Evolutionary conservation across 768 basidiomycete species (phyloP), one percentile per base, ranked within the genome.

Genomic region (Strobilomyces confusus): DNA sequence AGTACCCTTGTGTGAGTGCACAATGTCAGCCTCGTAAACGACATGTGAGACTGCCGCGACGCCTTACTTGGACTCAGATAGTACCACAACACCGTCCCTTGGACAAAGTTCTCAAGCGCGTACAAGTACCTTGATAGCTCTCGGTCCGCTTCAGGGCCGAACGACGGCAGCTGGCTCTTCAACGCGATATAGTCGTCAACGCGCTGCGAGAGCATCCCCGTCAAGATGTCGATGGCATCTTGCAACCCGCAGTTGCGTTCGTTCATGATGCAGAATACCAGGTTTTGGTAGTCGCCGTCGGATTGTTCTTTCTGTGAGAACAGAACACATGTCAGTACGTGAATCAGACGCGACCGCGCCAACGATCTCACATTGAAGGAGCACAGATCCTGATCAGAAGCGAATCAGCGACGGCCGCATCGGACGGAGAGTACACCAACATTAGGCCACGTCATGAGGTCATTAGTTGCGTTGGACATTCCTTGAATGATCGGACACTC

Each of bases 371-470:
- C 58, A 45, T 69, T 66, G 50, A 69, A 67, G 19, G 63, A 64
- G 29, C 63, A 63, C 36, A 61, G 65, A 55, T 66, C 64, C 67
- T 69, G 25, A 58, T 43, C 26, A 44, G 45, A 48, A 40, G 29
- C 44, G 32, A 29, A 41, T 69, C 53, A 70, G 58, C 20, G 1
- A 38, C 26, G 0, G 26, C 46, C 33, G 14, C 54, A 37, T 51
- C 32, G 7, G n/a, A 48, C 42, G 38, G 52, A 54, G 36, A 45
- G 20, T 9, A 14, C 6, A 71, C 72, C 8, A 22, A 73, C 72
- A 38, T 73, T 73, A n/a, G 72, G 72, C 72, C 72, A 73, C 1
- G 72, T 74, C 72, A 73, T 74, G 17, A 73, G 68, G 49, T 73
- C 72, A 15, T 56, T 73, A 0, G 69, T 72, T n/a, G 71, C 72